Evolutionary conservation across 1,139 yeast species (phyloP), one percentile per base, ranked within the genome.

Genomic region (Scheffersomyces lignicola): DNA sequence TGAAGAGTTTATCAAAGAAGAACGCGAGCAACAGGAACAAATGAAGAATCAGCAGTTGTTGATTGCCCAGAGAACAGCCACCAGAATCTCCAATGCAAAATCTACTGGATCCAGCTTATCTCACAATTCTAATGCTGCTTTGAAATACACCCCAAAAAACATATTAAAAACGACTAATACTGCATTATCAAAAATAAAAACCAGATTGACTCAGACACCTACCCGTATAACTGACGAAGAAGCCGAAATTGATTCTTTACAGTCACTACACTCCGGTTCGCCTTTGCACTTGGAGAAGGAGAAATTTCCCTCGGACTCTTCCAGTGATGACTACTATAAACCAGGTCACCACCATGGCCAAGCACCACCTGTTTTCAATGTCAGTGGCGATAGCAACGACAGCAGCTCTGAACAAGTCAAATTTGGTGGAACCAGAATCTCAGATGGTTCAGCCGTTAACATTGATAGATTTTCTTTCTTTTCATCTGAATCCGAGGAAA

Each of bases 381-480:
- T n/a, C 8, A 20, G 10, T n/a, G 11, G 13, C 11, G 57, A 49
- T 9, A 40, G 35, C 18, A n/a, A n/a, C n/a, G 49, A 52, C 24
- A 52, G 48, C 7, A 45, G 51, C 0, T 49, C 58, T 1, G 64
- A 54, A 9, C 56, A 60, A 33, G 67, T 64, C 33, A 52, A 54
- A 34, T 62, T 64, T 44, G 71, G 66, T 2, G 63, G 63, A 2
- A 58, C 69, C 6, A 52, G 56, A 32, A 51, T 61, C 34, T 62
- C 57, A 33, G 65, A 56, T 16, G 50, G 43, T 9, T 42, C 50
- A 3, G 24, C 24, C 5, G 38, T 42, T 12, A 25, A 18, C 12
- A 23, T 25, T 12, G 89, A 85, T 47, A 65, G 97, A 37, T 90
- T 84, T 58, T 78, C 92, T 21, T 86, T 86, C 55, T 89, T 88